These are phyloP conservation scores for Alternaria dauci DNA, from an alignment of 2,329 filamentous ascomycete genomes.

Conservation along the genomic window DNA sequence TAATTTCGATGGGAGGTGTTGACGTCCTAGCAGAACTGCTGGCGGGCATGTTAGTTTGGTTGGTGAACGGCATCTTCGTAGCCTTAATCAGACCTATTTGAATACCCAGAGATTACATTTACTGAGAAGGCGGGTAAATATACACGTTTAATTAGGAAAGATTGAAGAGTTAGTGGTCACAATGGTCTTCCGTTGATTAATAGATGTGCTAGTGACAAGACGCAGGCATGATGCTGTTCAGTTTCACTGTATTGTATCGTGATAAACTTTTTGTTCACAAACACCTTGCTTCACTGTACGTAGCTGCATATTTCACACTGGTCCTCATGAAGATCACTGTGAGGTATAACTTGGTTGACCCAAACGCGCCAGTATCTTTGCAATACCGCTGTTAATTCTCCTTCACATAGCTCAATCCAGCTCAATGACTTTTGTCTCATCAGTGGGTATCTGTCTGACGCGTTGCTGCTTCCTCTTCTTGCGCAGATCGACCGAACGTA, in stretches of 20 bases:
- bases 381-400: neutral
- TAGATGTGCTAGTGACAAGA: no score
- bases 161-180: neutral
- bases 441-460: constrained; percentile 6
- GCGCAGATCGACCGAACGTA: constrained; percentile 5
- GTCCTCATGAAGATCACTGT: neutral
- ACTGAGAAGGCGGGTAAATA: neutral
- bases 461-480: constrained; percentile 5
- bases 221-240: no score
- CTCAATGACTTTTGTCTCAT: constrained; percentile 9
- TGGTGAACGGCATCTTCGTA: neutral
- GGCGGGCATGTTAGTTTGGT: neutral
- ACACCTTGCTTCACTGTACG: no score
- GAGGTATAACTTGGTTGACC: neutral
- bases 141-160: no score
- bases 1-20: neutral
- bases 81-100: no score
- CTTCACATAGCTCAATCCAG: constrained; percentile 2
- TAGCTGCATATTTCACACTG: neutral
- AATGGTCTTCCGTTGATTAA: neutral
- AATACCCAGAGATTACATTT: accelerated
- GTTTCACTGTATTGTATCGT: no score
- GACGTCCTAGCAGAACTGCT: neutral
- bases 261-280: no score
- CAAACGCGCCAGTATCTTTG: neutral